Conservation (phyloP, 768 basidiomycete genomes). For the Rubroboletus pulcherrimus region DNA sequence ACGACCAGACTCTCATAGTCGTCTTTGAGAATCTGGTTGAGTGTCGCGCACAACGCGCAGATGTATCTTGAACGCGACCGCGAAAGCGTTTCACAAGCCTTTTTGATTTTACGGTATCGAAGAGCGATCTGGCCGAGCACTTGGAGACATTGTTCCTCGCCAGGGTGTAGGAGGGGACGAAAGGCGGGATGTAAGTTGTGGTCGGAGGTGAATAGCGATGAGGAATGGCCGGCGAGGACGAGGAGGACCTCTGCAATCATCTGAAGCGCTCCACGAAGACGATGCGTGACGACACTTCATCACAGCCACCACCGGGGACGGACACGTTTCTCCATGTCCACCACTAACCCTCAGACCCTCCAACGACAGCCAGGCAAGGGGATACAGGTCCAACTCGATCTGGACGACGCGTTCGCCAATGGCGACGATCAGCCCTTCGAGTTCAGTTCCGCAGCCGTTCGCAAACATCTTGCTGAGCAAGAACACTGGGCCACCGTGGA, state of each 20-base stretch:
- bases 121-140: constrained; percentile 70
- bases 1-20: constrained; percentile 81
- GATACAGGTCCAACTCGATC: constrained; percentile 30
- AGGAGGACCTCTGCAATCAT: constrained; percentile 92
- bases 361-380: constrained; percentile 27
- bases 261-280: background rate
- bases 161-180: constrained; percentile 75
- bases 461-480: constrained; percentile 56
- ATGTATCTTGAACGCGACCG: constrained; percentile 70
- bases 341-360: constrained; percentile 10
- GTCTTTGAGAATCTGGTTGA: constrained; percentile 68
- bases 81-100: constrained; percentile 47
- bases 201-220: constrained; percentile 71
- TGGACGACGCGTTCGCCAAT: constrained; percentile 71
- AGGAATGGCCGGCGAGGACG: constrained; percentile 82
- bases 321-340: constrained; percentile 11
- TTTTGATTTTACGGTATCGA: constrained; percentile 71
- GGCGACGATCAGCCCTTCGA: constrained; percentile 46
- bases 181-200: constrained; percentile 62
- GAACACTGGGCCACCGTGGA: constrained; percentile 32
- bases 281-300: background rate
- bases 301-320: constrained; percentile 8
- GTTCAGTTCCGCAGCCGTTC: constrained; percentile 60
- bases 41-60: constrained; percentile 69
- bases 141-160: constrained; percentile 83